Percentiles rank a stretch among this genome's conserved stretches.
These are phyloP conservation scores for Guyanaporus albipodus DNA, from an alignment of 768 basidiomycete genomes.

Conservation along the genomic window DNA sequence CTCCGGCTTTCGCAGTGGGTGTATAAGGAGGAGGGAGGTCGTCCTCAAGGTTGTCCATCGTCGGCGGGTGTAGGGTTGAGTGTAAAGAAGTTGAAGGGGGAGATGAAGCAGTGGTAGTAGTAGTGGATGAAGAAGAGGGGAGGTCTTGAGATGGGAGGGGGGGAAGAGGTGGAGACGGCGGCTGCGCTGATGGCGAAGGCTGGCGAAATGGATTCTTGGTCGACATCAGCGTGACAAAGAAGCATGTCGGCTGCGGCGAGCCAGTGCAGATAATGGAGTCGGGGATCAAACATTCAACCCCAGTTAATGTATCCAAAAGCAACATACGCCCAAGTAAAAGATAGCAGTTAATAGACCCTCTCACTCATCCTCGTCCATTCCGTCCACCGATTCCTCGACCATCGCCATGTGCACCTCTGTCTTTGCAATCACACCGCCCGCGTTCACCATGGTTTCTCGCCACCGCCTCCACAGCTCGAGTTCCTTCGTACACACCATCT, in stretches of 20 bases:
- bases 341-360: too few relatives aligned
- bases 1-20: conserved; percentile 53
- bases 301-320: too few relatives aligned
- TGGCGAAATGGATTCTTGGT: conserved; percentile 21
- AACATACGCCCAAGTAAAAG: too few relatives aligned
- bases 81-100: too few relatives aligned
- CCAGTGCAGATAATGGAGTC: too few relatives aligned
- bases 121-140: neutral
- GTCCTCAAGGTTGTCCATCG: conserved; percentile 35
- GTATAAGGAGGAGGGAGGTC: conserved; percentile 73
- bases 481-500: conserved; percentile 7
- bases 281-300: too few relatives aligned
- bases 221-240: conserved; percentile 5
- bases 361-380: too few relatives aligned
- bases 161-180: conserved; percentile 8
- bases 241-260: too few relatives aligned
- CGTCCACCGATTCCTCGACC: too few relatives aligned
- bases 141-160: neutral
- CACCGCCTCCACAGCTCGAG: conserved; percentile 12
- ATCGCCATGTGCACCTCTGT: neutral
- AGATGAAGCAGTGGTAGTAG: neutral
- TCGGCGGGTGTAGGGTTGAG: accelerated
- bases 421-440: neutral
- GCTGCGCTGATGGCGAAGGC: neutral
- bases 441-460: neutral